A percentile compares a stretch with the other conserved stretches of the same genome.
Conservation (phyloP, 495 filamentous ascomycete genomes). For the Venustampulla echinocandica region DNA sequence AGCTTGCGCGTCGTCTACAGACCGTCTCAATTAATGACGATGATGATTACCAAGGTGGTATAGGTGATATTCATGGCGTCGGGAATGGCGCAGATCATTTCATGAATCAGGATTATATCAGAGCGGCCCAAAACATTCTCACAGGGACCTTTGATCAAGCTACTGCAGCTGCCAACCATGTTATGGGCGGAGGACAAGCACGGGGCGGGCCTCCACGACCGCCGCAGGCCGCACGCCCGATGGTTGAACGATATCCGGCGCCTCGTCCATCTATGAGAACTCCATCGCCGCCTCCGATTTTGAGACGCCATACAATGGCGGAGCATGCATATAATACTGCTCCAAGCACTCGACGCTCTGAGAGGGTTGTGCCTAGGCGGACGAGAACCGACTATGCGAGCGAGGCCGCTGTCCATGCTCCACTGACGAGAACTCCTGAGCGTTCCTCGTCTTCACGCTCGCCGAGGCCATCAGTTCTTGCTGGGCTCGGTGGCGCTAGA, state of each 20-base stretch:
- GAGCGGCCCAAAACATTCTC: slow-evolving; percentile 17
- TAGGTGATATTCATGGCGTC: slow-evolving; percentile 29
- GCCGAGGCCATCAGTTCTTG: slow-evolving; percentile 14
- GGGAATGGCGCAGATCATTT: slow-evolving; percentile 35
- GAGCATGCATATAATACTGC: slow-evolving; percentile 15
- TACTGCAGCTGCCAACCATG: slow-evolving; percentile 20
- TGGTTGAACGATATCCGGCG: slow-evolving; percentile 12
- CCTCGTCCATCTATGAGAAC: slow-evolving; percentile 1
- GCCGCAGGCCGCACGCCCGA: slow-evolving; percentile 4
- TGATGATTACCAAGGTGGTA: slow-evolving; percentile 27
- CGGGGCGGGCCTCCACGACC: slow-evolving; percentile 14
- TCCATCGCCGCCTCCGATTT: slow-evolving; percentile 12
- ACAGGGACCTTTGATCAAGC: slow-evolving; percentile 18
- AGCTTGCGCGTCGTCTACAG: slow-evolving; percentile 46
- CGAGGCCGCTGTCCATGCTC: slow-evolving; percentile 19
- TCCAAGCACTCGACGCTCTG: slow-evolving; percentile 5
- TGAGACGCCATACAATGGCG: slow-evolving; percentile 17
- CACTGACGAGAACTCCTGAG: slow-evolving; percentile 2
- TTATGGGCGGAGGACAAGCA: slow-evolving; percentile 18
- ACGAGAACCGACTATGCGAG: slow-evolving; percentile 15
- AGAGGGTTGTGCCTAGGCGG: slow-evolving; percentile 17
- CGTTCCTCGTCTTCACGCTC: background rate
- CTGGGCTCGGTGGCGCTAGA: slow-evolving; percentile 15
- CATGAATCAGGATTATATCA: slow-evolving; percentile 37
- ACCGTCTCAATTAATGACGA: slow-evolving; percentile 33